Base-by-base conservation (phyloP, 768 basidiomycete species). In the Scleroderma bovista region DNA sequence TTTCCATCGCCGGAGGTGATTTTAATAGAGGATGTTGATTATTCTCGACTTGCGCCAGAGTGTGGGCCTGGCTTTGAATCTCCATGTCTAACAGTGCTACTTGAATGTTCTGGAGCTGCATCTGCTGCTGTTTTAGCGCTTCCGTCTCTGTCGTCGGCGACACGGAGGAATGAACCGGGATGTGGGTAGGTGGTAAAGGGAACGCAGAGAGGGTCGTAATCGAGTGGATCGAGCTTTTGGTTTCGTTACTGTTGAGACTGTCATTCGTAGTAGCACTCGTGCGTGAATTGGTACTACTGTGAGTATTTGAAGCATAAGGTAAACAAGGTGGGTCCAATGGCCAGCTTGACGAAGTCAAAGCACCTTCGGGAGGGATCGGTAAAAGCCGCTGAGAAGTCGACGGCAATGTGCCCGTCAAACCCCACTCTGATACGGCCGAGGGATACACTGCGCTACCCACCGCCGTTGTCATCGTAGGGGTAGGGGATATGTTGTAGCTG, bases 121-220 rank as follows among this genome's bases (percentile, higher is more conserved):
- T 48, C 48, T 20, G 19, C 7, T 31, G 17, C 50, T 66, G 65
- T 7, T 53, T 54, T 9, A 62, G 62, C 13, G 55, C 38, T 26
- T 68, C 66, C 17, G 51, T 49, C 19, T 68, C 59, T 22, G 47
- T 62, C 51, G 40, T 46, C 3, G 56, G 44, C 9, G 29, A 20
- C 31, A 19, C 44, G 19, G 44, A 33, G 6, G 78, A 75, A 32
- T 83, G 86, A 13, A 83, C 65, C 12, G 86, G 86, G 51, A 84
- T 79, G 61, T 88, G 85, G 1, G 78, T 79, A 0, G 87, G 87
- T 15, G 87, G 87, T 0, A 75, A 66, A 20, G 87, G 87, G 63
- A 89, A 89, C 1, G 81, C 83, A 29, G 83, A 85, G 20, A 89
- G 69, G 1, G 85, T 83, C 17, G 83, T 75, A n/a, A 86, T 74